Percentiles rank a stretch among this genome's conserved stretches.
Conservation (phyloP, 2,329 filamentous ascomycete genomes). For the Sordariomycetes sp. region DNA sequence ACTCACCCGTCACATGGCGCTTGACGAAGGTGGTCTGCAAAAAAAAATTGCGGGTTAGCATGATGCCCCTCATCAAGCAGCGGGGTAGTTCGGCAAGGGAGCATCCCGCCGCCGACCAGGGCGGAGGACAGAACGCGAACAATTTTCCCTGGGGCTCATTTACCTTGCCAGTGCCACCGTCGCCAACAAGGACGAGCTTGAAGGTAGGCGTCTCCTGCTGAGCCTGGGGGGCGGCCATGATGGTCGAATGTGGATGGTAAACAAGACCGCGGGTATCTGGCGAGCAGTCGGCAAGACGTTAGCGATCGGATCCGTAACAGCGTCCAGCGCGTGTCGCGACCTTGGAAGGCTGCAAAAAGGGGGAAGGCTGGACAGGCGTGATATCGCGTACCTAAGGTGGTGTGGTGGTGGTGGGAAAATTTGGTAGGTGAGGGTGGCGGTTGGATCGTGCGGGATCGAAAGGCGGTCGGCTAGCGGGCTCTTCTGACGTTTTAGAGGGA, state of each 20-base stretch:
- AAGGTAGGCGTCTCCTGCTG: conserved; percentile 59
- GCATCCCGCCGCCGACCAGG: neutral
- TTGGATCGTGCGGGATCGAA: conserved; percentile 4
- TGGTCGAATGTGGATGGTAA: conserved; percentile 20
- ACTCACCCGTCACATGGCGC: conserved; percentile 98
- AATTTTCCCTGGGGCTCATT: neutral
- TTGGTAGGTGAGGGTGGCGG: conserved; percentile 1
- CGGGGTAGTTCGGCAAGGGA: conserved; percentile 4
- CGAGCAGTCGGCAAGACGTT: conserved; percentile 4
- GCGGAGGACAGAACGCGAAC: neutral
- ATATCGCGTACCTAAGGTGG: neutral
- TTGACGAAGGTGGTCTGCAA: conserved; percentile 97
- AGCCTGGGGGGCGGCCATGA: conserved; percentile 11
- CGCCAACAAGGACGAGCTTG: conserved; percentile 99
- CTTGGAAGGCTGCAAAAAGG: conserved; percentile 16
- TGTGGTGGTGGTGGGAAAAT: conserved; percentile 1
- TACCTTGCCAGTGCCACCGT: conserved; percentile 99
- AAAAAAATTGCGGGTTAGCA: conserved; percentile 6
- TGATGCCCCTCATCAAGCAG: conserved; percentile 4
- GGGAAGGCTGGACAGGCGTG: neutral
- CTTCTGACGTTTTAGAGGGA: conserved; percentile 4
- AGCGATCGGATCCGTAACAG: conserved; percentile 10
- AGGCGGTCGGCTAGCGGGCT: neutral
- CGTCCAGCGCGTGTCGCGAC: neutral
- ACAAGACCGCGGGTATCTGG: conserved; percentile 27